Evolutionary conservation across 2,329 filamentous ascomycete species (phyloP).

Genomic region (Colletotrichum orchidophilum): DNA sequence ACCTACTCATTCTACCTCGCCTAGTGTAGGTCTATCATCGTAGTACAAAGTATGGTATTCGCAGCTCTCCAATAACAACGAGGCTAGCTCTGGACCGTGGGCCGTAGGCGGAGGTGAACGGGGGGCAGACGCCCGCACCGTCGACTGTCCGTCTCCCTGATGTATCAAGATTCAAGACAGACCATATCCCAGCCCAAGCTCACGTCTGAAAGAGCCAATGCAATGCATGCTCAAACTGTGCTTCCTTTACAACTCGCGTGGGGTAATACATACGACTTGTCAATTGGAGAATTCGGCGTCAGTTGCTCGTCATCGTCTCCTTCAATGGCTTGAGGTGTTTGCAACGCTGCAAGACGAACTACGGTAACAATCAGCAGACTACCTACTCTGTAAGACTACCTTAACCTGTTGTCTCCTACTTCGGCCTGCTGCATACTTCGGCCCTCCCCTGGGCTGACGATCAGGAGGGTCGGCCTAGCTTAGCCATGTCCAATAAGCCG

Average conservation of each 20-base stretch:
- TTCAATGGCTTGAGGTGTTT: slow-evolving; percentile 1
- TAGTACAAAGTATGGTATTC: neutral
- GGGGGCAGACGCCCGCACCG: slow-evolving; percentile 6
- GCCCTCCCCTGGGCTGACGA: slow-evolving; percentile 12
- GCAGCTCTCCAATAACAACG: neutral
- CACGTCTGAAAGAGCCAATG: slow-evolving; percentile 23
- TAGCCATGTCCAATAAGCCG: neutral
- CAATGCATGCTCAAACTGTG: slow-evolving; percentile 5
- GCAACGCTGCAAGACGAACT: neutral
- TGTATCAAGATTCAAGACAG: neutral
- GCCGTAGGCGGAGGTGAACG: neutral
- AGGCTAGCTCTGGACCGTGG: neutral
- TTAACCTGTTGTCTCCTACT: slow-evolving; percentile 2
- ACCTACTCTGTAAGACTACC: too few relatives aligned
- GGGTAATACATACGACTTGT: slow-evolving; percentile 4
- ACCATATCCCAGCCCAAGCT: slow-evolving; percentile 20
- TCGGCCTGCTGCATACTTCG: slow-evolving; percentile 10
- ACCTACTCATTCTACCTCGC: too few relatives aligned
- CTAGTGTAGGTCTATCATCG: too few relatives aligned
- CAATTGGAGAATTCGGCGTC: neutral
- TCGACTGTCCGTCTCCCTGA: neutral
- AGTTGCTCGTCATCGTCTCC: slow-evolving; percentile 1
- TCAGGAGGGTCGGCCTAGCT: neutral
- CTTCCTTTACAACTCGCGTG: neutral
- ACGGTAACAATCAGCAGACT: neutral